Evolutionary conservation across 2,329 filamentous ascomycete genomes (phyloP).

Genomic region (Alternaria arborescens): DNA sequence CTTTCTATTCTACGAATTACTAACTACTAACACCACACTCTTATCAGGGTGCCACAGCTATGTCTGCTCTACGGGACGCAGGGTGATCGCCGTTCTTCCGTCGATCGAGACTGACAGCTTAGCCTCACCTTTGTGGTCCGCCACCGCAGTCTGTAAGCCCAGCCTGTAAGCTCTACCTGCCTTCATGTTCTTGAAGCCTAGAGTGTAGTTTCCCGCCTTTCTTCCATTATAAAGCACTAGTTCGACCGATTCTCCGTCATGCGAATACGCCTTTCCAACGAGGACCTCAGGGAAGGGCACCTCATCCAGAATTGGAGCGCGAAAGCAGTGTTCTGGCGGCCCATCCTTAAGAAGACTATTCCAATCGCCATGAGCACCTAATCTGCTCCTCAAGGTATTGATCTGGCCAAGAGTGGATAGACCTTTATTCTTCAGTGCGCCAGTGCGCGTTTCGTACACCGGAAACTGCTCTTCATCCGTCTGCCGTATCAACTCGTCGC

Average conservation of each 20-base stretch:
- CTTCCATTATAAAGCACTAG: background rate
- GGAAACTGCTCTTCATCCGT: background rate
- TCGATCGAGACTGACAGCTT: background rate
- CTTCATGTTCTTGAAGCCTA: slow-evolving; percentile 25
- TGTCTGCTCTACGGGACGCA: background rate
- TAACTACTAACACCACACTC: background rate
- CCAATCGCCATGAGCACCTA: background rate
- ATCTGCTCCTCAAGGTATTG: background rate
- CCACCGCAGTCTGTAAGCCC: slow-evolving; percentile 8
- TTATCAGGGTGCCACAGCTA: background rate
- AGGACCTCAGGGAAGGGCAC: background rate
- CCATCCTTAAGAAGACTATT: background rate
- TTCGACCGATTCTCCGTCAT: background rate
- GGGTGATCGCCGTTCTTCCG: background rate
- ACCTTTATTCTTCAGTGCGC: background rate
- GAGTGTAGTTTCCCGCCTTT: background rate
- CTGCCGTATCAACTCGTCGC: slow-evolving; percentile 1
- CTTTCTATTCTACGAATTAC: no score
- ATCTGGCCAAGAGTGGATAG: background rate
- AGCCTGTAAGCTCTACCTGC: slow-evolving; percentile 15
- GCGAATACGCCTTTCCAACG: background rate
- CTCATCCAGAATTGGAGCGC: background rate
- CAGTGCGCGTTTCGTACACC: background rate
- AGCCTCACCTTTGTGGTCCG: slow-evolving; percentile 13
- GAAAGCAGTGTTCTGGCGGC: background rate